Evolutionary conservation across 2,329 filamentous ascomycete species (phyloP).

Genomic region (Colletotrichum sp.): DNA sequence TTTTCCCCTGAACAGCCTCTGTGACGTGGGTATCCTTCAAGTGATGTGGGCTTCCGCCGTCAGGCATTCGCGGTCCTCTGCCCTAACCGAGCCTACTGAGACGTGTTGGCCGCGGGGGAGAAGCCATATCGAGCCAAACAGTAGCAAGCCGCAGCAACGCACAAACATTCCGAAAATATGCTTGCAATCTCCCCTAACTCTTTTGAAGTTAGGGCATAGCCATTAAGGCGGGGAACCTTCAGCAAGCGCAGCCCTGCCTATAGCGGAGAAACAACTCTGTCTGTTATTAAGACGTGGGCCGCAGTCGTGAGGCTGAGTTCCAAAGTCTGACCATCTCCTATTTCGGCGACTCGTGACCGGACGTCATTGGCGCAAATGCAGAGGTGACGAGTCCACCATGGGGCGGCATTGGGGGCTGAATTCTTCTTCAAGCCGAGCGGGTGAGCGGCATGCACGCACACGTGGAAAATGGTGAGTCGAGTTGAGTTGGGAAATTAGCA

Average conservation of each 20-base stretch:
- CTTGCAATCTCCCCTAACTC: not conserved
- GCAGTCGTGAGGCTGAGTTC: not conserved
- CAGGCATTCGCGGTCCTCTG: not conserved
- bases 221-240: not conserved
- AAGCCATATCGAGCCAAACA: not conserved
- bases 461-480: not conserved
- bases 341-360: not conserved
- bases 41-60: not conserved
- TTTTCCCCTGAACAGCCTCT: not conserved
- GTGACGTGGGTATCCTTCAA: not conserved
- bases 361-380: not conserved
- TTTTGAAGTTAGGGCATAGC: not conserved
- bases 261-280: not conserved
- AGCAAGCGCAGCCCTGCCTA: not conserved
- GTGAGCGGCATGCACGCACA: not conserved
- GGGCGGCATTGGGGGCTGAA: not conserved
- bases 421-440: not conserved
- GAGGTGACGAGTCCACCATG: not conserved
- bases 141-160: not conserved
- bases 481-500: not conserved
- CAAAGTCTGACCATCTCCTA: not conserved
- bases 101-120: not conserved
- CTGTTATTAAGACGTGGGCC: not conserved
- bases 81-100: not conserved
- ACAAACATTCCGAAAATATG: not conserved